Evolutionary conservation across 805 yeast genomes (phyloP), one percentile per base, ranked within the genome.

Genomic region (Metschnikowia matae): DNA sequence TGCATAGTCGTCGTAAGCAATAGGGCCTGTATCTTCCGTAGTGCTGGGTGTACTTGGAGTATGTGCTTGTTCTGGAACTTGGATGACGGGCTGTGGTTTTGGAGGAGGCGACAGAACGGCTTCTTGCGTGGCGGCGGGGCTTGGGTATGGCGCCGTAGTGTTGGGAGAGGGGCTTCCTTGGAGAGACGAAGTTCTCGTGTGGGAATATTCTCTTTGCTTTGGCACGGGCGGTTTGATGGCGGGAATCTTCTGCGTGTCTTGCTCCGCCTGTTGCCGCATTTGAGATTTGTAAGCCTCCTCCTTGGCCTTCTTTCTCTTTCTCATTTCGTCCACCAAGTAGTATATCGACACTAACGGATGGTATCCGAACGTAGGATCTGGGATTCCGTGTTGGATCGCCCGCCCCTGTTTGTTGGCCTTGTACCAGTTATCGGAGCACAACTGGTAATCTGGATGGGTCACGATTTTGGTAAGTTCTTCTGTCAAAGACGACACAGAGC

Each of bases 331-430:
- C 15, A 90, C 96, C 55, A 94, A 75, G 62, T 81, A 85, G 65
- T 94, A 94, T 36, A 92, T 85, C 6, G 96, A 89, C 11, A 92
- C 70, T 55, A 91, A 74, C 0, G 99, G 98, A 68, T 91, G 96
- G 66, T 80, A 91, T 1, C 91, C 92, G 48, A 79, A 75, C 0
- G 96, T 87, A 14, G 98, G 97, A 66, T 89, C 94, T 1, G 45
- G 33, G 10, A 38, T 43, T 13, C 46, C 46, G 1, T 82, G 78
- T 13, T 32, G 48, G 17, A 76, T 61, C 15, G 65, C 63, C 53
- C 69, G 55, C 20, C 77, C 75, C 49, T 62, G 68, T 38, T 68
- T 69, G n/a, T 67, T 62, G 34, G 70, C 59, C 46, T 71, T 71
- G 58, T 77, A 73, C 95, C 95, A 88, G 51, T 79, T 78, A 23